Evolutionary conservation across 1,139 yeast genomes (phyloP).

Genomic region (Arxiozyma slooffiae): DNA sequence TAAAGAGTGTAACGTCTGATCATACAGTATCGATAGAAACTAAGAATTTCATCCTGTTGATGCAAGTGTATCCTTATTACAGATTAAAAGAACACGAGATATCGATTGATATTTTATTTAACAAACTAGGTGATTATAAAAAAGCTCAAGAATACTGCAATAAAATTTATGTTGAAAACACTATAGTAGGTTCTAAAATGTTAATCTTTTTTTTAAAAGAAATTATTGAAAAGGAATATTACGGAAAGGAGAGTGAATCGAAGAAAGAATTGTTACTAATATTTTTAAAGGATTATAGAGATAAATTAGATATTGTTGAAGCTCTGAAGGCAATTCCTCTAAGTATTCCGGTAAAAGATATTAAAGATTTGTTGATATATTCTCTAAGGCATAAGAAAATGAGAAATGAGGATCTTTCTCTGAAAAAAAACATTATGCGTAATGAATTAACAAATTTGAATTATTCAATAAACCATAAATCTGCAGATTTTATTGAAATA

Average conservation of each 20-base stretch:
- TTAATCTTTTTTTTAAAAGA: slow-evolving; percentile 29
- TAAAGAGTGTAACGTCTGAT: slow-evolving; percentile 31
- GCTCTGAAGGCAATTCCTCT: slow-evolving; percentile 17
- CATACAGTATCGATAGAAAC: slow-evolving; percentile 10
- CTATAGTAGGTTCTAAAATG: slow-evolving; percentile 33
- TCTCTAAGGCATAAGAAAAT: slow-evolving; percentile 13
- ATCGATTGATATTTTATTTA: slow-evolving; percentile 54
- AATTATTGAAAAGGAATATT: slow-evolving; percentile 8
- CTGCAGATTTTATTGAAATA: slow-evolving; percentile 14
- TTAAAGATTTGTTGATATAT: slow-evolving; percentile 13
- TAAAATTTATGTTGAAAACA: slow-evolving; percentile 38
- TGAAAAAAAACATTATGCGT: slow-evolving; percentile 20
- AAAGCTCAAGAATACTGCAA: slow-evolving; percentile 56
- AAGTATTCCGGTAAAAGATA: slow-evolving; percentile 11
- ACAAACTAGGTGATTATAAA: slow-evolving; percentile 47
- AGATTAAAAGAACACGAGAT: slow-evolving; percentile 54
- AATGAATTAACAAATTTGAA: slow-evolving; percentile 20
- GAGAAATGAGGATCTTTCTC: slow-evolving; percentile 12
- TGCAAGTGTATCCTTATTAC: slow-evolving; percentile 52
- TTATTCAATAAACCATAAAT: slow-evolving; percentile 11
- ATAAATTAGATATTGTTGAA: slow-evolving; percentile 14
- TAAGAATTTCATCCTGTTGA: slow-evolving; percentile 26
- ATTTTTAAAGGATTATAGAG: slow-evolving; percentile 23
- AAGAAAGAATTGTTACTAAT: slow-evolving; percentile 5
- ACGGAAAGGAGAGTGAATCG: neutral